A percentile compares a stretch with the other conserved stretches of the same genome.
phyloP scores from a whole-genome alignment of 768 basidiomycete species.

The Cubamyces sp. region DNA sequence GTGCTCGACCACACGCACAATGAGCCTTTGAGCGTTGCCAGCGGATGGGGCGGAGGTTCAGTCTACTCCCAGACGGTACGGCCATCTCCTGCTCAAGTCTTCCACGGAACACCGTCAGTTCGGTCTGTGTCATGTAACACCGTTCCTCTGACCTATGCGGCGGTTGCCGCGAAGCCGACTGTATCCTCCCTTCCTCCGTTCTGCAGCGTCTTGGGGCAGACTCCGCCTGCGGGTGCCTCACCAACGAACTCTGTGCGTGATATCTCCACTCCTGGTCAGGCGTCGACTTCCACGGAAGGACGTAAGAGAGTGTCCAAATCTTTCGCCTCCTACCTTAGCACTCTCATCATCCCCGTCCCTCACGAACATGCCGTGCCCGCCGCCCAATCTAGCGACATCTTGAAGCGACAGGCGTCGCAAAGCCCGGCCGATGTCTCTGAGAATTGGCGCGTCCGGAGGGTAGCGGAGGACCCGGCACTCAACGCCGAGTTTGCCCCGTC shows the following conservation, averaged over 20 bases:
- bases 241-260: not conserved
- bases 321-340: not conserved
- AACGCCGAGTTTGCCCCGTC: not conserved
- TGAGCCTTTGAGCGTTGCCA: too few relatives aligned
- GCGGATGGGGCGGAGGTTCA: not conserved
- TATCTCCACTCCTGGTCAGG: too few relatives aligned
- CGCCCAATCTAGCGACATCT: not conserved
- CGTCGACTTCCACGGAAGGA: not conserved
- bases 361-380: not conserved
- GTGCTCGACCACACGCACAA: not conserved
- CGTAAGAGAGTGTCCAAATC: too few relatives aligned
- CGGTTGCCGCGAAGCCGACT: not conserved
- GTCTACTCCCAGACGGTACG: not conserved
- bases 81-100: too few relatives aligned
- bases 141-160: not conserved
- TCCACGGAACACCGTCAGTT: not conserved
- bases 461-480: not conserved
- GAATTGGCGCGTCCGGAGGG: constrained; percentile 2
- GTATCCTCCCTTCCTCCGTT: not conserved
- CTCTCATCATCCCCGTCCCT: not conserved
- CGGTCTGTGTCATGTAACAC: not conserved
- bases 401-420: not conserved
- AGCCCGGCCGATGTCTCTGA: not conserved
- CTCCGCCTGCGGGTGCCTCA: not conserved
- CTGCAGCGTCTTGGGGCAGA: not conserved